These are phyloP conservation scores for Chrysanthemum lavandulifolium DNA, from an alignment of 129 eudicot species.

Conservation along the genomic window DNA sequence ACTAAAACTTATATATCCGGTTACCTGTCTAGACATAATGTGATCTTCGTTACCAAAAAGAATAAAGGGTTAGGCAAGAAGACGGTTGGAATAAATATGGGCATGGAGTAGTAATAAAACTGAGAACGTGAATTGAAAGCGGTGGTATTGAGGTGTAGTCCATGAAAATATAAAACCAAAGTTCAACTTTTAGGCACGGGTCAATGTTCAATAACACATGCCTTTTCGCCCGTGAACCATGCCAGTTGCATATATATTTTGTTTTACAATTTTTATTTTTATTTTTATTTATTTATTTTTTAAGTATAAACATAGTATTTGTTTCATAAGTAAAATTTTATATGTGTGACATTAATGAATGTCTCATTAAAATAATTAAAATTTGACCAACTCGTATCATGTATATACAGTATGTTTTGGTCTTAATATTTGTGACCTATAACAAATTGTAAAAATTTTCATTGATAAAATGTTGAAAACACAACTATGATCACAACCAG, in stretches of 20 bases:
- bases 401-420: too few species aligned
- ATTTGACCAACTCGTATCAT: too few species aligned
- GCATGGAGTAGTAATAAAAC: background rate
- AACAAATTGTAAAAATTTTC: too few species aligned
- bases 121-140: background rate
- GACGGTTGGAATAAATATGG: background rate
- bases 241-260: background rate
- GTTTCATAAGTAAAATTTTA: background rate
- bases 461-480: too few species aligned
- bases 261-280: background rate
- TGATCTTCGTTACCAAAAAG: background rate
- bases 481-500: too few species aligned
- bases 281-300: too few species aligned
- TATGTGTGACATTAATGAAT: background rate
- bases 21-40: background rate
- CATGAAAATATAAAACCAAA: slow-evolving; percentile 3
- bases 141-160: background rate
- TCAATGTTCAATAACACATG: background rate
- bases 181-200: slow-evolving; percentile 8
- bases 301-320: too few species aligned
- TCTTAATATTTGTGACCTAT: too few species aligned
- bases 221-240: background rate
- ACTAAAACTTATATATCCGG: background rate
- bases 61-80: background rate
- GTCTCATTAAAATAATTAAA: too few species aligned